These are phyloP conservation scores for Saxophila tyrrhenica DNA, from an alignment of 495 filamentous ascomycete species.

Conservation along the genomic window DNA sequence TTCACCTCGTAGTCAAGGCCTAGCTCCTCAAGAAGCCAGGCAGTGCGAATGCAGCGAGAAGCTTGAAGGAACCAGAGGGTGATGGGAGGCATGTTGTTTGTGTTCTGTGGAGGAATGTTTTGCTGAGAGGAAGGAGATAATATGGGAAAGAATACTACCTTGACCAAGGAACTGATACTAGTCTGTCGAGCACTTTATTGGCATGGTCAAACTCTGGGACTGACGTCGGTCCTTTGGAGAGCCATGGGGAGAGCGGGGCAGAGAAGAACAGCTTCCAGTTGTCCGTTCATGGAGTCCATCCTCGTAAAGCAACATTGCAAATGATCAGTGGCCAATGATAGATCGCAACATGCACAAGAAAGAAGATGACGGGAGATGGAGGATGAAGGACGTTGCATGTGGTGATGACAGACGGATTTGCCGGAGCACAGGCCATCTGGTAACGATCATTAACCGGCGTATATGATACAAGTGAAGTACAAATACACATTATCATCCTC, in stretches of 20 bases:
- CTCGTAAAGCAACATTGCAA: no score
- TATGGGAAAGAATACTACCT: not conserved
- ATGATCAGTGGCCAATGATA: no score
- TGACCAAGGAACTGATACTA: not conserved
- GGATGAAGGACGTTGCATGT: no score
- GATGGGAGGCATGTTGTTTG: conserved; percentile 25
- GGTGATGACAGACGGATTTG: no score
- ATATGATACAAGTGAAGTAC: no score
- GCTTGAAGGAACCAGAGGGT: conserved; percentile 35
- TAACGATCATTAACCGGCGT: no score
- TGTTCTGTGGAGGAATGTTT: not conserved
- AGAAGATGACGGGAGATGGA: no score
- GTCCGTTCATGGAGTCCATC: no score
- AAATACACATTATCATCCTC: not conserved
- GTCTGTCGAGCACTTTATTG: not conserved
- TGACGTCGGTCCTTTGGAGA: not conserved
- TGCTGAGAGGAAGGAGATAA: not conserved
- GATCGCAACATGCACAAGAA: no score
- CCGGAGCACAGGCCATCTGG: no score
- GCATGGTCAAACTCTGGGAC: not conserved
- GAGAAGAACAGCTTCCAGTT: not conserved
- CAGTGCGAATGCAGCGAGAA: conserved; percentile 33
- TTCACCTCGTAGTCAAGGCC: conserved; percentile 25
- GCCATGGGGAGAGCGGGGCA: not conserved
- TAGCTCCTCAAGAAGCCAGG: conserved; percentile 35